These are phyloP conservation scores for Gelatoporia subvermispora DNA, from an alignment of 768 basidiomycete species.

Conservation along the genomic window DNA sequence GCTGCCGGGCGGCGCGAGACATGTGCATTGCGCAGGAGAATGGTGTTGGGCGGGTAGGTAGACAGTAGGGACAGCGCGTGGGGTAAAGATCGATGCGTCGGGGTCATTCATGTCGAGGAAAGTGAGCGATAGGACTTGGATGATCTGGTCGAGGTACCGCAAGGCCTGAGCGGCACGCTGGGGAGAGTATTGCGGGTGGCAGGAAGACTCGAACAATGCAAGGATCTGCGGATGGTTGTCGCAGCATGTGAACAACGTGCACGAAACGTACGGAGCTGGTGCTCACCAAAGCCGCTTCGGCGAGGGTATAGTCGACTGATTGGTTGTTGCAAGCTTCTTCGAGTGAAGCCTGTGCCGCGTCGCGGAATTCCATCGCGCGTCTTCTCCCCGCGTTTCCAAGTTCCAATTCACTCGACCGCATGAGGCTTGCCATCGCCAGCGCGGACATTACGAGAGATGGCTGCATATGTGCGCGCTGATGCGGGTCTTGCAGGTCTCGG, in stretches of 20 bases:
- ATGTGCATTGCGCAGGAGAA: conserved; percentile 37
- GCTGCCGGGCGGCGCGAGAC: conserved; percentile 30
- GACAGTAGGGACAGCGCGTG: conserved; percentile 15
- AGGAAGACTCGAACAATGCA: conserved; percentile 72
- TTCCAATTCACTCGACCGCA: conserved; percentile 69
- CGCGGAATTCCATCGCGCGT: conserved; percentile 53
- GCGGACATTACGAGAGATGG: conserved; percentile 66
- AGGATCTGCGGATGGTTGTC: conserved; percentile 47
- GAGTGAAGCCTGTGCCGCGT: conserved; percentile 51
- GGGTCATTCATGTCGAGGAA: conserved; percentile 53
- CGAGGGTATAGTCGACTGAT: conserved; percentile 59
- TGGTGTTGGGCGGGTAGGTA: conserved; percentile 14
- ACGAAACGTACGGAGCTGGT: background rate
- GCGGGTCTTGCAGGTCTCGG: conserved; percentile 44
- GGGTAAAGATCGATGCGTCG: conserved; percentile 11
- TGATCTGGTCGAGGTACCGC: conserved; percentile 57
- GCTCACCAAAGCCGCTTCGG: conserved; percentile 68
- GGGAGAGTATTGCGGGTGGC: conserved; percentile 60
- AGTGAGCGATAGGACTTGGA: conserved; percentile 51
- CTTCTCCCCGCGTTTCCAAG: conserved; percentile 47
- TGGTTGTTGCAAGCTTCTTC: conserved; percentile 44
- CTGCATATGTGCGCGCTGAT: conserved; percentile 54
- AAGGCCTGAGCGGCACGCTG: conserved; percentile 51
- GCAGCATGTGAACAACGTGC: background rate
- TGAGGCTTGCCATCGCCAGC: conserved; percentile 65